Base-by-base conservation (phyloP, 2,329 filamentous ascomycete genomes). In the Clonostachys sp. region DNA sequence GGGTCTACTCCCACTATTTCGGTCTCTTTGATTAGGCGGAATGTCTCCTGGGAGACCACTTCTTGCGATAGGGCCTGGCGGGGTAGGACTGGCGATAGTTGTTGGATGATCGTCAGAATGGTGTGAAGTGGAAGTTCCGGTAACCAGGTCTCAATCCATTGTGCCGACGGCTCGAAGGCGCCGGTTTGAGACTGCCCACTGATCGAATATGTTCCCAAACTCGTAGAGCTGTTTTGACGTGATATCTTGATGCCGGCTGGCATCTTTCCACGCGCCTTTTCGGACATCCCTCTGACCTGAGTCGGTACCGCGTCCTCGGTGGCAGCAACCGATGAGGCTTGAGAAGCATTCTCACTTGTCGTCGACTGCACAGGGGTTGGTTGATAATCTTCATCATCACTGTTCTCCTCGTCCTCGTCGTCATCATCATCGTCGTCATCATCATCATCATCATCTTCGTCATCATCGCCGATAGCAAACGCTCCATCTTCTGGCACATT, bases 241-340 rank as follows among this genome's bases (percentile, higher is more conserved):
- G 91, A 96, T 63, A 96, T 81, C n/a, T 81, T 79, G 44, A 86
- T 77, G 2, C 89, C 87, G 12, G 88, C 90, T 30, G 92, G 94
- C 83, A 95, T 90, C 67, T 99, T 99, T 8, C 94, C 94, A 44
- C 94, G 78, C 14, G 94, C 94, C 65, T 97, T 99, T 66, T 97
- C 94, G 17, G 92, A 96, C 89, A 97, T 96, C 47, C 91, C 91
- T 48, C 89, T 81, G 33, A 95, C 65, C 62, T 96, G 91, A 17
- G 84, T 77, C 13, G 90, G 91, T 10, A 95, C 81, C 5, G 87
- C 86, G 50, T 95, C 91, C 50, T 95, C 90, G 1, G 80, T 69
- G 38, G 74, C 73, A 1, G 81, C 81, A 0, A 82, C 81, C 0
- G 89, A 92, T 5, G 87, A 84, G 18, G 86, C 80, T 36, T 83